Conservation (phyloP, 306 rosid species). For the Heteromeles arbutifolia region DNA sequence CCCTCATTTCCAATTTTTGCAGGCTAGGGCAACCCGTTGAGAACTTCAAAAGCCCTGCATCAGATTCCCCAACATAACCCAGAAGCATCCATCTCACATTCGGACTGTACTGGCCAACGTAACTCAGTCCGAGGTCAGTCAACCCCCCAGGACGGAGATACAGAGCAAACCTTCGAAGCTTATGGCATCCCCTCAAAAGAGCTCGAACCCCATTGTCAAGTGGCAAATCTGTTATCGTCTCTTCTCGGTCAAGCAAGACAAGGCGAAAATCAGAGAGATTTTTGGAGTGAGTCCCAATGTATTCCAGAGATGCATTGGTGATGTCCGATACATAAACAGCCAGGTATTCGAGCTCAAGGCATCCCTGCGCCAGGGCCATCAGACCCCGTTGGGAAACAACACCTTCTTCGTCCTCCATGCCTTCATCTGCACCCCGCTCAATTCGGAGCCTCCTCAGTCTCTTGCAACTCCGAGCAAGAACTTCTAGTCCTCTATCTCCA, state of each 20-base stretch:
- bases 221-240: constrained; percentile 66
- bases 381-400: constrained; percentile 90
- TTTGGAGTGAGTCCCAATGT: constrained; percentile 61
- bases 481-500: constrained; percentile 95
- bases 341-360: constrained; percentile 76
- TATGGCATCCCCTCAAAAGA: constrained; percentile 69
- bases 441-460: constrained; percentile 76
- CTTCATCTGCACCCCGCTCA: constrained; percentile 91
- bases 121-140: constrained; percentile 70
- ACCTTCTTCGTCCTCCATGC: constrained; percentile 86
- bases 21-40: constrained; percentile 89
- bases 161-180: constrained; percentile 80
- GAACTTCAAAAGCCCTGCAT: constrained; percentile 69
- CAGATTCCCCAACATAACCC: constrained; percentile 82
- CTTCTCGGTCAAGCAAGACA: constrained; percentile 78
- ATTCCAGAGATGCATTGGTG: constrained; percentile 66
- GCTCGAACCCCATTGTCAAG: constrained; percentile 93
- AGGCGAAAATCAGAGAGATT: constrained; percentile 89
- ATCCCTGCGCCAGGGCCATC: constrained; percentile 82
- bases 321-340: constrained; percentile 90
- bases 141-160: constrained; percentile 82
- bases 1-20: constrained; percentile 88
- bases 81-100: constrained; percentile 98
- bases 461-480: constrained; percentile 70
- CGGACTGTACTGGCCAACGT: constrained; percentile 73